These are phyloP conservation scores for Akanthomyces dipterigenus DNA, from an alignment of 2,329 filamentous ascomycete species.

Conservation along the genomic window DNA sequence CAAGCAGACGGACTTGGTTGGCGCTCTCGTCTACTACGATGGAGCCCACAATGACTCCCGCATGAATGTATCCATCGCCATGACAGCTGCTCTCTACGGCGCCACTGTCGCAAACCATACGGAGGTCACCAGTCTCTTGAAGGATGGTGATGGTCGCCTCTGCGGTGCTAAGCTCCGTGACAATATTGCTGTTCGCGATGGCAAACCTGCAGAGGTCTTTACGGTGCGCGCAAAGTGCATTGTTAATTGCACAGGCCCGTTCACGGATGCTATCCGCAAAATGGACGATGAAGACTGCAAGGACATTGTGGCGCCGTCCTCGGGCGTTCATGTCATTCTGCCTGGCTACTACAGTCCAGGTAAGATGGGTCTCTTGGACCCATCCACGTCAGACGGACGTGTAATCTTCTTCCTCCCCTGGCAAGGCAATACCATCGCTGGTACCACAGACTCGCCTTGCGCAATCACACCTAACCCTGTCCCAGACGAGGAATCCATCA, in stretches of 20 bases:
- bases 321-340: conserved; percentile 79
- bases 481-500: conserved; percentile 75
- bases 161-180: conserved; percentile 71
- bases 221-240: conserved; percentile 70
- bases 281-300: conserved; percentile 67
- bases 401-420: conserved; percentile 92
- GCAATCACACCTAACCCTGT: conserved; percentile 66
- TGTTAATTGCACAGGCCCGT: conserved; percentile 85
- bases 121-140: conserved; percentile 70
- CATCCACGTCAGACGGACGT: conserved; percentile 77
- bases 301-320: conserved; percentile 79
- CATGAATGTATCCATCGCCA: conserved; percentile 84
- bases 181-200: conserved; percentile 58
- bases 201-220: conserved; percentile 53
- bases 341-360: conserved; percentile 81
- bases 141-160: conserved; percentile 64
- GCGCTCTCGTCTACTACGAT: conserved; percentile 85
- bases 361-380: conserved; percentile 84
- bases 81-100: conserved; percentile 84
- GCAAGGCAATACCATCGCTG: conserved; percentile 89
- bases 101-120: conserved; percentile 77
- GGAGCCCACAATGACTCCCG: conserved; percentile 87
- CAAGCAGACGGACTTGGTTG: conserved; percentile 69
- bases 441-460: conserved; percentile 76
- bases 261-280: conserved; percentile 78